Evolutionary conservation across 441 rosid species (phyloP).

Genomic region (Isatis lusitanica): DNA sequence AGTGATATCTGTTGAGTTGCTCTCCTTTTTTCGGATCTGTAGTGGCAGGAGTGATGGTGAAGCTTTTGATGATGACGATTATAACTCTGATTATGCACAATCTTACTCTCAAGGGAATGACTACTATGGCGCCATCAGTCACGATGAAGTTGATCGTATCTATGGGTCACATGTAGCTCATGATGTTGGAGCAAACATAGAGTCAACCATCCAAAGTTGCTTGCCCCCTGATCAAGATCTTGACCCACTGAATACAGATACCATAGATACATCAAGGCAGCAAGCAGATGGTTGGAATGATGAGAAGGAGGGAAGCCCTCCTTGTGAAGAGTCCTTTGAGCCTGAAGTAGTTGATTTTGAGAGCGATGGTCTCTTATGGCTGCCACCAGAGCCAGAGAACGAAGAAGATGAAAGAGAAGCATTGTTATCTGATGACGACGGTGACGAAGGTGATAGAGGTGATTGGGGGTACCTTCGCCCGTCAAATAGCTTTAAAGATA

Average conservation of each 20-base stretch:
- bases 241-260: slow-evolving; percentile 39
- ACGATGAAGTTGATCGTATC: slow-evolving; percentile 40
- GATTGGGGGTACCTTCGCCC: slow-evolving; percentile 69
- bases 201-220: slow-evolving; percentile 32
- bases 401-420: slow-evolving; percentile 76
- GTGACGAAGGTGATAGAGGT: slow-evolving; percentile 55
- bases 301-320: slow-evolving; percentile 33
- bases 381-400: slow-evolving; percentile 77
- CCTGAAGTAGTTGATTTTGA: slow-evolving; percentile 65
- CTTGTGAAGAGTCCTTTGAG: slow-evolving; percentile 42
- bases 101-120: slow-evolving; percentile 45
- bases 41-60: slow-evolving; percentile 65
- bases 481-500: slow-evolving; percentile 61
- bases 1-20: slow-evolving; percentile 10
- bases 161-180: slow-evolving; percentile 45
- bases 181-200: slow-evolving; percentile 41
- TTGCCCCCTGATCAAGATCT: slow-evolving; percentile 45
- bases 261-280: slow-evolving; percentile 35
- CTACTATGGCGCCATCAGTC: slow-evolving; percentile 44
- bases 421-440: slow-evolving; percentile 48
- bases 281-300: slow-evolving; percentile 50
- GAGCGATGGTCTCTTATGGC: slow-evolving; percentile 61
- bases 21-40: background rate
- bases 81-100: slow-evolving; percentile 48
- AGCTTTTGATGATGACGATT: slow-evolving; percentile 55